phyloP scores from a whole-genome alignment of 345 rosid genomes.

The Balakata baccata region DNA sequence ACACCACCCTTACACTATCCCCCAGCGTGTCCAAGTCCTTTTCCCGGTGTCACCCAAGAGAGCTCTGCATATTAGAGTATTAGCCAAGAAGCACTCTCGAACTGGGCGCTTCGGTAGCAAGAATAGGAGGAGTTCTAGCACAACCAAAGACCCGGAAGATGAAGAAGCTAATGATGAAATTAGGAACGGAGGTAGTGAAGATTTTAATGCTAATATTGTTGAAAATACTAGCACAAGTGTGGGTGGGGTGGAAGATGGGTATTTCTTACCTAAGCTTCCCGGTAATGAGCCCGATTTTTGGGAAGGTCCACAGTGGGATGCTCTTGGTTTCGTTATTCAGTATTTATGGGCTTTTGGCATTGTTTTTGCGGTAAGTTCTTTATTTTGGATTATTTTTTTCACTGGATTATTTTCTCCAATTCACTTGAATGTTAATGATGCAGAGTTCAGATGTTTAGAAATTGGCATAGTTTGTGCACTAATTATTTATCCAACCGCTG shows the following conservation, averaged over 20 bases:
- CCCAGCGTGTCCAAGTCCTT: conserved; percentile 22
- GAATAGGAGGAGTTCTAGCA: conserved; percentile 45
- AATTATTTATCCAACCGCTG: no score
- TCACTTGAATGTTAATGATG: no score
- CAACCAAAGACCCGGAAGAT: conserved; percentile 44
- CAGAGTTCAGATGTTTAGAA: neutral
- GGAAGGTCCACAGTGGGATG: conserved; percentile 86
- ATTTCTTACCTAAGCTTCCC: conserved; percentile 52
- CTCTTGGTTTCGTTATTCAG: conserved; percentile 73
- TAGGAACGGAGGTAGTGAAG: conserved; percentile 23
- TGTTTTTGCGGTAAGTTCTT: conserved; percentile 57
- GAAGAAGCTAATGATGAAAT: conserved; percentile 24
- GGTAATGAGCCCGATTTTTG: conserved; percentile 62
- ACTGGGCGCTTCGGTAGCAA: conserved; percentile 70
- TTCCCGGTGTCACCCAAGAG: conserved; percentile 17
- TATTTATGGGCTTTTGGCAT: conserved; percentile 90
- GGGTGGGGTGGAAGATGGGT: conserved; percentile 34
- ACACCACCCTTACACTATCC: conserved; percentile 8
- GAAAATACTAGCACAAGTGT: conserved; percentile 16
- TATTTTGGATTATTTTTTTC: neutral
- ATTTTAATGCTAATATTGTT: conserved; percentile 19
- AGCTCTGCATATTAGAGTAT: conserved; percentile 36
- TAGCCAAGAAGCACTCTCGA: conserved; percentile 51
- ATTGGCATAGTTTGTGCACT: neutral
- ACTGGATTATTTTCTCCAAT: no score